Percentiles rank a stretch among this genome's conserved stretches.
Conservation (phyloP, 768 basidiomycete genomes). For the button mushroom (Agaricus bisporus) region DNA sequence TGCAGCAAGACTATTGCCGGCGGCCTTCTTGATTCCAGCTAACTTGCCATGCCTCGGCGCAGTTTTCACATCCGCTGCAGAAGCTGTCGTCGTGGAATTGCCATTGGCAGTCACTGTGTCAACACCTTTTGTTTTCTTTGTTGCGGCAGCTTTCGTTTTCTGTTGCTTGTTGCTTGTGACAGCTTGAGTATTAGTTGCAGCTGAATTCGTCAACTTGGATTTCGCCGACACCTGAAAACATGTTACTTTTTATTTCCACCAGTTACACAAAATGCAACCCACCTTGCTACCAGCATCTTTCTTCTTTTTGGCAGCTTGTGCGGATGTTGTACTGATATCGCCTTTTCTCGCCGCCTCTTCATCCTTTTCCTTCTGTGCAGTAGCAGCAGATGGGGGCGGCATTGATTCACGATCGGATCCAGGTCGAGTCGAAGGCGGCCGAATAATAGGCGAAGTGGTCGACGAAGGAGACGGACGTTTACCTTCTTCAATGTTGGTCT, state of each 20-base stretch:
- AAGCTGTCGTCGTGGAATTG: slow-evolving; percentile 3
- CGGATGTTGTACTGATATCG: slow-evolving; percentile 12
- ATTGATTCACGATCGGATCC: slow-evolving; percentile 49
- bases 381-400: slow-evolving; percentile 42
- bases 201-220: slow-evolving; percentile 19
- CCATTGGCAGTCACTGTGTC: slow-evolving; percentile 11
- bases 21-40: slow-evolving; percentile 12
- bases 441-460: slow-evolving; percentile 11
- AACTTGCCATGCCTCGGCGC: slow-evolving; percentile 16
- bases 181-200: slow-evolving; percentile 15
- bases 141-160: not conserved
- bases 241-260: not conserved
- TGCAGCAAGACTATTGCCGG: slow-evolving; percentile 20
- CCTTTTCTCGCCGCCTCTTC: slow-evolving; percentile 18
- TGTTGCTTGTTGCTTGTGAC: slow-evolving; percentile 6
- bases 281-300: slow-evolving; percentile 30
- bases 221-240: slow-evolving; percentile 10
- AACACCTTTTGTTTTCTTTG: slow-evolving; percentile 3
- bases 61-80: slow-evolving; percentile 19
- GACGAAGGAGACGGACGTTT: slow-evolving; percentile 8
- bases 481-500: not conserved
- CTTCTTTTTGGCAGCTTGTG: slow-evolving; percentile 34
- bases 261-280: slow-evolving; percentile 12
- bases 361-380: slow-evolving; percentile 25
- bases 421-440: slow-evolving; percentile 17